These are phyloP conservation scores for Psidium guajava DNA, from an alignment of 345 rosid species.

Conservation along the genomic window DNA sequence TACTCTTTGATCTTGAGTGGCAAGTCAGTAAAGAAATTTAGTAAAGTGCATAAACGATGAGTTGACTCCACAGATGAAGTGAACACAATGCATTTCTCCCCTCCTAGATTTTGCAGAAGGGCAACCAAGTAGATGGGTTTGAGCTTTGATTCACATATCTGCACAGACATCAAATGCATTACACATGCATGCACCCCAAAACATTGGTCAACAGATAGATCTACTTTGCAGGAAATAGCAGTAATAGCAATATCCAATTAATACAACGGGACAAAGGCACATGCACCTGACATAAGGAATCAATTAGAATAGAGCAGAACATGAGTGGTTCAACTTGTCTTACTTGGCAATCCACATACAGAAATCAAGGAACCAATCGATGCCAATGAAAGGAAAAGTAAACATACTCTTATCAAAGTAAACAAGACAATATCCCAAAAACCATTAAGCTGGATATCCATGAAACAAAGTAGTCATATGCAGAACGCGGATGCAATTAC, in stretches of 20 bases:
- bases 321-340: neutral
- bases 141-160: conserved; percentile 67
- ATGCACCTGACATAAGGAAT: neutral
- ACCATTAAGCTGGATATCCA: neutral
- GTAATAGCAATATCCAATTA: neutral
- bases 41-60: conserved; percentile 67
- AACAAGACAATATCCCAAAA: neutral
- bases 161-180: conserved; percentile 7
- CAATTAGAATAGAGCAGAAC: neutral
- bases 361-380: neutral
- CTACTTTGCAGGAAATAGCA: neutral
- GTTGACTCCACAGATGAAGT: conserved; percentile 84
- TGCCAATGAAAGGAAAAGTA: neutral
- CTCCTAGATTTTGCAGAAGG: conserved; percentile 61
- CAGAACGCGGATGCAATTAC: neutral
- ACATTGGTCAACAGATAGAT: neutral
- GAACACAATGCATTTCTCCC: conserved; percentile 78
- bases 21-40: conserved; percentile 65
- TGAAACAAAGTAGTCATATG: neutral
- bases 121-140: conserved; percentile 77
- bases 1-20: conserved; percentile 73
- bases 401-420: neutral
- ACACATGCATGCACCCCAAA: neutral
- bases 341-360: neutral
- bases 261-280: neutral